These are phyloP conservation scores for Chytridium lagenaria DNA, from an alignment of 371 early-diverging fungal species.

Conservation along the genomic window DNA sequence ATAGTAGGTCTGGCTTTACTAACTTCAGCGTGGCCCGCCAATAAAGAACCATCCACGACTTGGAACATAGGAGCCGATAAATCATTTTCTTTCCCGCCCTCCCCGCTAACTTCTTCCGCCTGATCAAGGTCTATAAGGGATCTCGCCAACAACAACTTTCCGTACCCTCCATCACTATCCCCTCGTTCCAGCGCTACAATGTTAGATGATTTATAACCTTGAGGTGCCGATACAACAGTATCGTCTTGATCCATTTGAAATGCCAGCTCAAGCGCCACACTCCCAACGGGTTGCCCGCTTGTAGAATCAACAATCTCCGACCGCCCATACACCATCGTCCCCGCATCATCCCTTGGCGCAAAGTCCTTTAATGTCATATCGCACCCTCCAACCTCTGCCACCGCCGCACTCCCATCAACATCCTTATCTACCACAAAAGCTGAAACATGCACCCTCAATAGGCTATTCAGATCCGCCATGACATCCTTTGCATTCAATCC, in stretches of 20 bases:
- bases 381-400: background rate
- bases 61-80: too few relatives aligned
- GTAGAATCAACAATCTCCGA: background rate
- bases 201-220: background rate
- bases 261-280: background rate
- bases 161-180: constrained; percentile 15
- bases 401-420: constrained; percentile 6
- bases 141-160: constrained; percentile 18
- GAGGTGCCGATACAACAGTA: background rate
- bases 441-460: background rate
- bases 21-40: too few relatives aligned
- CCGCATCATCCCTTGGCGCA: background rate
- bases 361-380: background rate
- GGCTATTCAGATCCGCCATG: background rate
- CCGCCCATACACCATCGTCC: background rate
- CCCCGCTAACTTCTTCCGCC: too few relatives aligned
- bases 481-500: background rate
- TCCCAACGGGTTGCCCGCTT: background rate
- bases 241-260: background rate
- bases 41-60: too few relatives aligned
- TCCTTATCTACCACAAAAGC: background rate
- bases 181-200: constrained; percentile 2
- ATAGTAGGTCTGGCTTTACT: too few relatives aligned
- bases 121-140: constrained; percentile 17
- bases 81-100: too few relatives aligned